Evolutionary conservation across 1,284 basidiomycete species (phyloP).

Genomic region (Leccinum griseonigrum): DNA sequence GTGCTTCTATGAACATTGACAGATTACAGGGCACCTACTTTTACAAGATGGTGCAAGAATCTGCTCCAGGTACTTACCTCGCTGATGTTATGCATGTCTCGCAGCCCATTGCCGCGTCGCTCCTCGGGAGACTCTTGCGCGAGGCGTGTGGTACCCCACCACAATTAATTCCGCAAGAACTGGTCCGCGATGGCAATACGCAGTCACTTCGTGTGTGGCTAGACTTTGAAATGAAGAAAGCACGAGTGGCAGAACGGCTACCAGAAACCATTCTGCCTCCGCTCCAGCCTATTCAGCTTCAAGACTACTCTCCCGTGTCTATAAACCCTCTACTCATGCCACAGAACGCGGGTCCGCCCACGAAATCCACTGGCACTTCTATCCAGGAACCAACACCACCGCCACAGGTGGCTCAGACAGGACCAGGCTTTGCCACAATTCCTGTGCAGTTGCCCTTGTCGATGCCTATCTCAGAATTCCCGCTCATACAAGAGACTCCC

Average conservation of each 20-base stretch:
- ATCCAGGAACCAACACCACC: background rate
- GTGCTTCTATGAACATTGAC: background rate
- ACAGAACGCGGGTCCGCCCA: background rate
- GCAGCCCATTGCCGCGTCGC: background rate
- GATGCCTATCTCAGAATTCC: background rate
- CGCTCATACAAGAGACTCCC: background rate
- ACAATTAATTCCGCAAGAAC: background rate
- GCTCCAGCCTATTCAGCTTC: background rate
- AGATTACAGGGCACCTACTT: conserved; percentile 4
- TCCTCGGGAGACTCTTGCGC: conserved; percentile 5
- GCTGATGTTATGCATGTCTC: background rate
- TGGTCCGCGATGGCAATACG: background rate
- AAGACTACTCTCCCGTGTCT: background rate
- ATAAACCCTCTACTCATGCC: background rate
- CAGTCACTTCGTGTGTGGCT: background rate
- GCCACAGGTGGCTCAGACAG: background rate
- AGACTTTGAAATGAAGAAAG: background rate
- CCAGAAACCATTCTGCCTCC: background rate
- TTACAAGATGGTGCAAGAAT: background rate
- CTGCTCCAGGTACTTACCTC: background rate
- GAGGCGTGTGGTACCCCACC: conserved; percentile 5
- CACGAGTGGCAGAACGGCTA: background rate
- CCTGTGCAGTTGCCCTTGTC: background rate
- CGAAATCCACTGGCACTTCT: background rate
- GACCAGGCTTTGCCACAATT: background rate